Base-by-base conservation (phyloP, 495 filamentous ascomycete genomes). In the Penicillium waksmanii region DNA sequence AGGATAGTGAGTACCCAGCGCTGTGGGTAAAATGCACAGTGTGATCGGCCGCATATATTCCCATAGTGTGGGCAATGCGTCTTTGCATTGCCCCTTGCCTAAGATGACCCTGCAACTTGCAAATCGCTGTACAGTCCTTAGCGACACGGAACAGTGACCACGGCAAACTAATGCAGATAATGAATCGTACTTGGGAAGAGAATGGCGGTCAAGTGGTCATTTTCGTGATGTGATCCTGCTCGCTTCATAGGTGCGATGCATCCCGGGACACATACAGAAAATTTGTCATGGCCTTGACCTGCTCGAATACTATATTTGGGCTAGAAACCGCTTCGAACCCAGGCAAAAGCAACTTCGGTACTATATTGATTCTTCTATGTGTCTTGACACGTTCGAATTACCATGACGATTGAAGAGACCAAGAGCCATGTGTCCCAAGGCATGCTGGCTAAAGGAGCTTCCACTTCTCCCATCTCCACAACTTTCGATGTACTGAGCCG, bases 401-500 rank as follows among this genome's bases (percentile, higher is more conserved):
- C 13, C 35, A 38, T 38, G 35, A 38, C 35, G 13, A 38, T 38
- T 15, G 35, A 38, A 38, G 35, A 10, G 3, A 38, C 13, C 35
- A 38, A 38, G 35, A 38, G 35, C 35, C 35, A 38, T 11, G 35
- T 15, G 35, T 15, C 35, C 35, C 35, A 38, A 38, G 13, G 9
- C 35, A 15, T 10, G 35, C 35, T 15, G 35, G 35, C 35, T 38
- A 38, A 38, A 38, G 35, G 35, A 38, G 25, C 25, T 25, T 25
- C 25, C 25, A 38, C 35, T 10, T 38, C 13, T 38, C 13, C 35
- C 35, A 38, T 15, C 10, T 38, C 35, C 35, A 38, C 46, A 25
- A 49, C 46, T 15, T 49, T 49, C 12, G 19, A 49, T 2, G 46
- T 49, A 7, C 46, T 49, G 46, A 27, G 25, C 21, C 46, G 46